Percentiles rank a stretch among this genome's conserved stretches.
phyloP scores from a whole-genome alignment of 805 yeast genomes.

The Hanseniaspora clermontiae region DNA sequence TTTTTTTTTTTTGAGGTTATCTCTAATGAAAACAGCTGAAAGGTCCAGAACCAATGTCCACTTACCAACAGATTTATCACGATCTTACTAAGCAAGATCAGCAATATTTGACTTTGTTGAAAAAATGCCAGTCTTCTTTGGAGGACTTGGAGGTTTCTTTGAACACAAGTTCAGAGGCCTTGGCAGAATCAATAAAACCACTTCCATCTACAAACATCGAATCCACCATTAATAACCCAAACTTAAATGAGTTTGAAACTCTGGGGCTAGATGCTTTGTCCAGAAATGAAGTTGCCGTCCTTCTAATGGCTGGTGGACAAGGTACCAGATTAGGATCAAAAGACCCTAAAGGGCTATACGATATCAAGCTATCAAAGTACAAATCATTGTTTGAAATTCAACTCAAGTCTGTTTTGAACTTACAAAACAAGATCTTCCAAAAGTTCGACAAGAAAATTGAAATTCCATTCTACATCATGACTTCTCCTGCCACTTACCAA shows the following conservation, averaged over 20 bases:
- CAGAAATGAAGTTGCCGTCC: slow-evolving; percentile 67
- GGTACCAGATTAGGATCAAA: slow-evolving; percentile 89
- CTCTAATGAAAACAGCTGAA: no score
- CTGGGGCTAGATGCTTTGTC: slow-evolving; percentile 59
- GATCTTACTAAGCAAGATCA: background rate
- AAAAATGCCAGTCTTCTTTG: slow-evolving; percentile 33
- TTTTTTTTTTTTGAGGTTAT: no score
- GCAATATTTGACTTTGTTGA: slow-evolving; percentile 20
- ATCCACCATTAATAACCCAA: slow-evolving; percentile 30
- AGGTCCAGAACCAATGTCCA: slow-evolving; percentile 3
- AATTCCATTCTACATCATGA: slow-evolving; percentile 87
- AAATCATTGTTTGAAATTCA: slow-evolving; percentile 85
- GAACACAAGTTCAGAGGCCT: slow-evolving; percentile 20
- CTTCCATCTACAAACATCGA: slow-evolving; percentile 45
- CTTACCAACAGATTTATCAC: slow-evolving; percentile 20
- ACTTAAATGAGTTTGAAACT: slow-evolving; percentile 33
- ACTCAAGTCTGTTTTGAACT: slow-evolving; percentile 63
- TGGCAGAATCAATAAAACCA: slow-evolving; percentile 29
- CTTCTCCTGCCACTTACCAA: slow-evolving; percentile 72
- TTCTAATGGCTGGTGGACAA: slow-evolving; percentile 96
- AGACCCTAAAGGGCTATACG: slow-evolving; percentile 87
- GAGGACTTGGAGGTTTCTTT: slow-evolving; percentile 16
- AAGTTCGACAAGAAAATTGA: slow-evolving; percentile 18
- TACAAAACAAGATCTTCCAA: slow-evolving; percentile 40
- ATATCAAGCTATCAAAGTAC: slow-evolving; percentile 71